Evolutionary conservation across 805 yeast genomes (phyloP).

Genomic region (Lipomyces oligophaga): DNA sequence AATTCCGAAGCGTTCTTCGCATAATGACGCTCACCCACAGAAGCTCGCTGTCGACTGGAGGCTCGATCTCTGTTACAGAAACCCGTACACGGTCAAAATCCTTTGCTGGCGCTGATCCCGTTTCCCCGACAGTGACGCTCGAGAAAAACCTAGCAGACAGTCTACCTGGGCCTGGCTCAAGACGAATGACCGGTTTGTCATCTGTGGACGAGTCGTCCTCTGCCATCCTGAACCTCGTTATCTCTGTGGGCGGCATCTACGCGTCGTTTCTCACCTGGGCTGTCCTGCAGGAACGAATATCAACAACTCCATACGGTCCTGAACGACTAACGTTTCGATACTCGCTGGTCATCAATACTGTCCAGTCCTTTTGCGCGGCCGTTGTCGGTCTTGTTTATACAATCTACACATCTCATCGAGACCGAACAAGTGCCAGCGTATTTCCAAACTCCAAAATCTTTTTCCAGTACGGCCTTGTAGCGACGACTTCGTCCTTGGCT

Average conservation of each 20-base stretch:
- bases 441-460: slow-evolving; percentile 35
- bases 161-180: too few relatives aligned
- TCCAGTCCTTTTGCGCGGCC: slow-evolving; percentile 72
- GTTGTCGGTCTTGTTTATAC: slow-evolving; percentile 63
- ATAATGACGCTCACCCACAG: too few relatives aligned
- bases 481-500: slow-evolving; percentile 73
- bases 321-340: slow-evolving; percentile 58
- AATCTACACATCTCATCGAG: not conserved
- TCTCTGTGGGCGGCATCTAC: slow-evolving; percentile 65
- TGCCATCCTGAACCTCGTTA: too few relatives aligned
- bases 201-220: too few relatives aligned
- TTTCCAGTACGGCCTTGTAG: slow-evolving; percentile 47
- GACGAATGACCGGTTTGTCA: too few relatives aligned
- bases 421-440: slow-evolving; percentile 16
- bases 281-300: slow-evolving; percentile 80
- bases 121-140: too few relatives aligned
- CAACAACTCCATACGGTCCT: slow-evolving; percentile 67
- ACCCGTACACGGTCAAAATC: too few relatives aligned
- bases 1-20: too few relatives aligned
- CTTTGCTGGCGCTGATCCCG: too few relatives aligned
- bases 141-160: too few relatives aligned
- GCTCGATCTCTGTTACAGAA: too few relatives aligned
- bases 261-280: slow-evolving; percentile 90
- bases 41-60: too few relatives aligned
- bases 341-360: slow-evolving; percentile 70